Percentiles rank a stretch among this genome's conserved stretches.
phyloP scores from a whole-genome alignment of 192 early-diverging fungal genomes.

The Borealophlyctis nickersoniae region DNA sequence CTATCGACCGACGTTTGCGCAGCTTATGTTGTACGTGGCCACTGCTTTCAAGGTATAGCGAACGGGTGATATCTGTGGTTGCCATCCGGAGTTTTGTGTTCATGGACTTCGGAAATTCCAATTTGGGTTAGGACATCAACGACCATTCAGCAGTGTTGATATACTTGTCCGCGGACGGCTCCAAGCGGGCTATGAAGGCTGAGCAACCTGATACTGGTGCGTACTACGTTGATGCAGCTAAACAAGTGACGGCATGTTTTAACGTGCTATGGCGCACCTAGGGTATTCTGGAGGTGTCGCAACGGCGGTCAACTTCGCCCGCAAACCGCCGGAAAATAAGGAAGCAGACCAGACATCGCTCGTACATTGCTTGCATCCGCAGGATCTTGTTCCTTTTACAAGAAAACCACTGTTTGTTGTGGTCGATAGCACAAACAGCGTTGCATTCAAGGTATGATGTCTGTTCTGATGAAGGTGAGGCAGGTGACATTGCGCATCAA shows the following conservation, averaged over 20 bases:
- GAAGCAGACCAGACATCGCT: slow-evolving; percentile 48
- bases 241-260: background rate
- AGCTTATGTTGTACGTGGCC: slow-evolving; percentile 86
- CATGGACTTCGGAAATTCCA: too few relatives aligned
- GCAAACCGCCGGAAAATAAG: slow-evolving; percentile 61
- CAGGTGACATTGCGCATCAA: too few relatives aligned
- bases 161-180: slow-evolving; percentile 89
- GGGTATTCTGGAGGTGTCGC: slow-evolving; percentile 75
- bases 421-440: slow-evolving; percentile 87
- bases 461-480: too few relatives aligned
- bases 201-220: slow-evolving; percentile 41
- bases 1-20: slow-evolving; percentile 85
- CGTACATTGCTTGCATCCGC: slow-evolving; percentile 80
- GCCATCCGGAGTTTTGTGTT: too few relatives aligned
- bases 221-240: slow-evolving; percentile 9
- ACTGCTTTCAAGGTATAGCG: slow-evolving; percentile 82
- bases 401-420: slow-evolving; percentile 92
- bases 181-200: slow-evolving; percentile 39
- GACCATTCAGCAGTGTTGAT: slow-evolving; percentile 84
- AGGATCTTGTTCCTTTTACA: slow-evolving; percentile 90
- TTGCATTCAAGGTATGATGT: slow-evolving; percentile 70
- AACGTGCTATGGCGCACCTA: slow-evolving; percentile 11
- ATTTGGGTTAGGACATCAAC: slow-evolving; percentile 66
- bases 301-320: slow-evolving; percentile 58
- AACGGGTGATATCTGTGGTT: too few relatives aligned